phyloP scores from a whole-genome alignment of 129 eudicot genomes.

The carrot (Daucus carota) region DH1_v3.0 NC_030386.2:26502501-26503000 shows the following conservation, averaged over 20 bases:
- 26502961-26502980: neutral
- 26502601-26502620: slow-evolving; percentile 49
- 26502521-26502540: slow-evolving; percentile 56
- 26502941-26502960: neutral
- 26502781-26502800: neutral
- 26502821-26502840: neutral
- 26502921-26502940: neutral
- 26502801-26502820: neutral
- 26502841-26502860: neutral
- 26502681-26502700: slow-evolving; percentile 6
- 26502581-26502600: slow-evolving; percentile 37
- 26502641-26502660: slow-evolving; percentile 83
- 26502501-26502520: slow-evolving; percentile 71
- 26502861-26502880: neutral
- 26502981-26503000: neutral
- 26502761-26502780: neutral
- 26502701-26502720: neutral
- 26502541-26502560: slow-evolving; percentile 53
- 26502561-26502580: slow-evolving; percentile 64
- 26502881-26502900: neutral
- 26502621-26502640: slow-evolving; percentile 69
- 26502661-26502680: slow-evolving; percentile 46
- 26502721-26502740: neutral
- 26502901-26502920: neutral
- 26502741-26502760: too few relatives aligned